These are phyloP conservation scores for Xylaria sp. DNA, from an alignment of 2,329 filamentous ascomycete genomes.

Conservation along the genomic window DNA sequence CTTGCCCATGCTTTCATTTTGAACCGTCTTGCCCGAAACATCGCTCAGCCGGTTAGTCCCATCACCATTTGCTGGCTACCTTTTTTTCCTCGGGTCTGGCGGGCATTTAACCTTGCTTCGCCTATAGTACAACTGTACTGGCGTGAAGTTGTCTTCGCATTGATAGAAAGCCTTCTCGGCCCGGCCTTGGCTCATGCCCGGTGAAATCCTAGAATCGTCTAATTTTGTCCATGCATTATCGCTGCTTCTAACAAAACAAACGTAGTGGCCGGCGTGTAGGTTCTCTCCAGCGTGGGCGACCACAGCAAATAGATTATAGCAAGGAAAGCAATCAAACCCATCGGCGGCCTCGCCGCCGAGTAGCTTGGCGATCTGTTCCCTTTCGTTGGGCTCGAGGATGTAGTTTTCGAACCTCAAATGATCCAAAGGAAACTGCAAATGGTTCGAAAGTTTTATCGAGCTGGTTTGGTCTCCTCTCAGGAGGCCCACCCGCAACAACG, in stretches of 20 bases:
- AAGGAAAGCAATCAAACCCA: slow-evolving; percentile 55
- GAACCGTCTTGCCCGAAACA: not conserved
- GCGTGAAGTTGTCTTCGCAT: slow-evolving; percentile 5
- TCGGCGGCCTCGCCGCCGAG: slow-evolving; percentile 59
- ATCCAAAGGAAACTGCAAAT: slow-evolving; percentile 80
- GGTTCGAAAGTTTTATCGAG: slow-evolving; percentile 73
- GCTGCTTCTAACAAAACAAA: slow-evolving; percentile 71
- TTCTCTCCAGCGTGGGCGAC: slow-evolving; percentile 77
- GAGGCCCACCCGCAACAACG: slow-evolving; percentile 77
- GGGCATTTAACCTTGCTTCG: not conserved
- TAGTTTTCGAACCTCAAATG: slow-evolving; percentile 66
- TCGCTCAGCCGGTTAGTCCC: not conserved
- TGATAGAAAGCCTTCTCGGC: not conserved
- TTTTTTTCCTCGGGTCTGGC: not conserved
- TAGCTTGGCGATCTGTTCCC: slow-evolving; percentile 30
- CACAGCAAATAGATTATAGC: slow-evolving; percentile 88
- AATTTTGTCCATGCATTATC: slow-evolving; percentile 61
- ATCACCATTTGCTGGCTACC: not conserved
- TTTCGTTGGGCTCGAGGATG: slow-evolving; percentile 32
- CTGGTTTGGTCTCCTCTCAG: slow-evolving; percentile 48
- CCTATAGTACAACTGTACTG: slow-evolving; percentile 33
- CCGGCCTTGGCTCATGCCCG: fast-evolving
- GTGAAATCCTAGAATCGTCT: slow-evolving; percentile 52
- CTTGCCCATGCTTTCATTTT: not conserved
- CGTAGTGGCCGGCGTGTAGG: slow-evolving; percentile 82